Percentiles rank a stretch among this genome's conserved stretches.
Evolutionary conservation across 768 basidiomycete genomes (phyloP).

Genomic region (Suillus bovinus): DNA sequence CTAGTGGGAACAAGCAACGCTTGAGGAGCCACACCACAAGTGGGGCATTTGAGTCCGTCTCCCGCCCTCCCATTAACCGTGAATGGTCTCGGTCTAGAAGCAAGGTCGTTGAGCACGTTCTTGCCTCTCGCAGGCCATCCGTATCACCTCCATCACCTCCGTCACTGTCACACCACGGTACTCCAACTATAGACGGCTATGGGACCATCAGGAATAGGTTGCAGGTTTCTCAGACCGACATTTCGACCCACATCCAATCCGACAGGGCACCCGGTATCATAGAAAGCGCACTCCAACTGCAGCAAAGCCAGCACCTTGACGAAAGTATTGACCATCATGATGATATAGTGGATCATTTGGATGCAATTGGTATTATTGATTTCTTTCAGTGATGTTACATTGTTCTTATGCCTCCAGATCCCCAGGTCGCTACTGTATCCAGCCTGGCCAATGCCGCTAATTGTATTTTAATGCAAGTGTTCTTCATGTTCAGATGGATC

Average conservation of each 20-base stretch:
- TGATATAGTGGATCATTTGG: constrained; percentile 81
- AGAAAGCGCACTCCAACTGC: constrained; percentile 47
- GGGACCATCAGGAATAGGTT: constrained; percentile 19
- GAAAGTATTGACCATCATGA: constrained; percentile 47
- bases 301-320: constrained; percentile 22
- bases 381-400: constrained; percentile 6
- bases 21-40: constrained; percentile 7
- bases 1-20: constrained; percentile 5
- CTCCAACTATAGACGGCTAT: constrained; percentile 1
- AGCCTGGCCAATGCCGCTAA: constrained; percentile 81
- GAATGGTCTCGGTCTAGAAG: constrained; percentile 12
- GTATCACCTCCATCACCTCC: not conserved
- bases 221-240: constrained; percentile 43
- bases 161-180: not conserved
- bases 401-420: constrained; percentile 45
- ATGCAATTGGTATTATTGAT: constrained; percentile 62
- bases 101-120: constrained; percentile 15
- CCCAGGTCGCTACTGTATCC: constrained; percentile 72
- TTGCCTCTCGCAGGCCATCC: constrained; percentile 5
- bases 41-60: constrained; percentile 5
- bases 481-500: not conserved
- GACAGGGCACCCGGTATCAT: constrained; percentile 39
- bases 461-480: constrained; percentile 63
- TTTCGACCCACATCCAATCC: constrained; percentile 35
- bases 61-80: not conserved